Evolutionary conservation across 208 protist species (phyloP), one percentile per base, ranked within the genome.

Genomic region (Acanthamoeba quina): DNA sequence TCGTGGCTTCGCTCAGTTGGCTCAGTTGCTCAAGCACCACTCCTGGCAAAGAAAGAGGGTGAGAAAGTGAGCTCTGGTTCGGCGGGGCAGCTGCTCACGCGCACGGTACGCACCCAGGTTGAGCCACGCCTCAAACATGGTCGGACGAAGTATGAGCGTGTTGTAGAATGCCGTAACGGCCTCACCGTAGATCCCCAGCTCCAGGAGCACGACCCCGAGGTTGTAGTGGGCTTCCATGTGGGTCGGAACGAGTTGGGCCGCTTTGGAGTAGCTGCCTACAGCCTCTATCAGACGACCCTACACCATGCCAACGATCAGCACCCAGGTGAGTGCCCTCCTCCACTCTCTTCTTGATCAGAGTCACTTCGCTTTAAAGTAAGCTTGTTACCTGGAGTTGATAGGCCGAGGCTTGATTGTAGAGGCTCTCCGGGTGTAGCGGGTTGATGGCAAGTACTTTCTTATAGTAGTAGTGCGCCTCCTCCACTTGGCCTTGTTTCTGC

Each of bases 401-500:
- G 29, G 29, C 68, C 29, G 0, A 2, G 21, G 4, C 68, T 24
- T 76, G 68, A 24, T 44, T 76, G 68, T 76, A 76, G 17, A 44
- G 68, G 68, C n/a, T 44, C 37, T 2, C 15, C 26, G 29, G 29
- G 47, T 26, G 17, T 7, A 2, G 2, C 17, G 68, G 68, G 21
- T 76, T 76, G 68, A 76, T 76, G 37, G 2, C 29, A 7, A 76
- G 68, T 9, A n/a, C 68, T 26, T 76, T 76, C 68, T 41, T 76
- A n/a, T n/a, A 76, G 9, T 44, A 76, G 37, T 76, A 76, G 68
- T 76, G 68, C 29, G 31, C 68, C 19, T 76, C 68, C 68, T 76
- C 68, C 29, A 76, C 29, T n/a, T 76, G n/a, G 5, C 29, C 17
- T 13, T 44, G 7, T 13, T 76, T 76, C 19, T 47, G n/a, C 68